Base-by-base conservation (phyloP, 1,284 basidiomycete genomes). In the Cutaneotrichosporon daszewskae region DNA sequence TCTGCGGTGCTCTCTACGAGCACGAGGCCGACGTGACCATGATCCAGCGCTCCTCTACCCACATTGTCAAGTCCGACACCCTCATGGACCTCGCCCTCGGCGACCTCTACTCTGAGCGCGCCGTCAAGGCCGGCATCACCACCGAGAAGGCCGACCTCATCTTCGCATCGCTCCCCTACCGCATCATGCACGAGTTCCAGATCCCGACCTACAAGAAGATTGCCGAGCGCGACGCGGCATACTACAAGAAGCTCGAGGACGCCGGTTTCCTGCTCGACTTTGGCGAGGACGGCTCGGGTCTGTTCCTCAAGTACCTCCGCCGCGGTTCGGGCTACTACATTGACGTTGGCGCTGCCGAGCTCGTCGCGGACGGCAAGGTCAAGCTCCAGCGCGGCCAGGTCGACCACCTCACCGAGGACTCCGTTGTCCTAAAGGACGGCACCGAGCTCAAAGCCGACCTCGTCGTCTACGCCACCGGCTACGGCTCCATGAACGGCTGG, bases 21-120 rank as follows among this genome's bases (percentile, higher is more conserved):
- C 17, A 73, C 8, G 73, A 75, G 37, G 75, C 71, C 5, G 56
- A 66, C 4, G 40, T 43, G 3, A 49, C 45, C 19, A 68, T 74
- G 37, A 72, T 76, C 9, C 62, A 67, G 6, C 72, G 83, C 47
- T 72, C 71, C 4, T 76, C 80, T 32, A 48, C 50, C 18, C 57
- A 57, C 48, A 43, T 64, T 20, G 53, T 84, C 11, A 77, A 73
- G 35, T 47, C 53, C 32, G 34, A 53, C 46, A 67, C 76, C 29
- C 64, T 68, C 16, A 55, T 67, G 27, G 75, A 77, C 45, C 70
- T 73, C 37, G 66, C 60, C 18, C 62, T 56, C 40, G 43, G 57
- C 46, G 79, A 71, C 4, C 51, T 77, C 5, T 85, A 80, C 68
- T 73, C 60, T 19, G 78, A 79, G 53, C 77, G 80, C 53, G 59